These are phyloP conservation scores for Colletotrichum sp. DNA, from an alignment of 2,329 filamentous ascomycete genomes.

Conservation along the genomic window DNA sequence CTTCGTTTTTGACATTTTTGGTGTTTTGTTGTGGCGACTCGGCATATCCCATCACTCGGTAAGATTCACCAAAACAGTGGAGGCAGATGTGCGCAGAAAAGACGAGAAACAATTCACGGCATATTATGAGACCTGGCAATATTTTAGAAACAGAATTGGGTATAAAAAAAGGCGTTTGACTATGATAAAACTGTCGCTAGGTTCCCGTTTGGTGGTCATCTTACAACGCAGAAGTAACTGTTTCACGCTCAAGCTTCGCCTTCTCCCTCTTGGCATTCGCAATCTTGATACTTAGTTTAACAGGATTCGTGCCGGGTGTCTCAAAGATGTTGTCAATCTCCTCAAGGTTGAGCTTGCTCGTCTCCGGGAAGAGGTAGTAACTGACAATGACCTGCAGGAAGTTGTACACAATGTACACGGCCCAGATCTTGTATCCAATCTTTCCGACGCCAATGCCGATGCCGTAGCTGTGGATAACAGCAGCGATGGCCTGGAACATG, in stretches of 20 bases:
- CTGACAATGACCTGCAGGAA: conserved; percentile 46
- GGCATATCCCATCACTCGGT: neutral
- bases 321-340: conserved; percentile 64
- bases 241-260: neutral
- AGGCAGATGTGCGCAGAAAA: neutral
- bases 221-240: neutral
- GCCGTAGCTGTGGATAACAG: conserved; percentile 49
- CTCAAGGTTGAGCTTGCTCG: conserved; percentile 53
- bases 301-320: conserved; percentile 12
- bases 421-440: conserved; percentile 56
- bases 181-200: neutral
- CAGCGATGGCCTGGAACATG: conserved; percentile 48
- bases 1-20: neutral
- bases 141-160: neutral
- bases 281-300: conserved; percentile 22
- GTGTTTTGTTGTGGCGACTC: neutral
- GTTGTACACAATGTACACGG: conserved; percentile 56
- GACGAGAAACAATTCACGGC: neutral
- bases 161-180: neutral
- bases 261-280: conserved; percentile 18
- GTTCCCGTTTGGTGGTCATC: neutral
- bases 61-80: too few species aligned
- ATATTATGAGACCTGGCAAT: rapidly evolving
- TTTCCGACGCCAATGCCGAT: conserved; percentile 51
- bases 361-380: conserved; percentile 60